Percentiles rank a stretch among this genome's conserved stretches.
phyloP scores from a whole-genome alignment of 75 land plant species.

The Selaginella moellendorffii region DNA sequence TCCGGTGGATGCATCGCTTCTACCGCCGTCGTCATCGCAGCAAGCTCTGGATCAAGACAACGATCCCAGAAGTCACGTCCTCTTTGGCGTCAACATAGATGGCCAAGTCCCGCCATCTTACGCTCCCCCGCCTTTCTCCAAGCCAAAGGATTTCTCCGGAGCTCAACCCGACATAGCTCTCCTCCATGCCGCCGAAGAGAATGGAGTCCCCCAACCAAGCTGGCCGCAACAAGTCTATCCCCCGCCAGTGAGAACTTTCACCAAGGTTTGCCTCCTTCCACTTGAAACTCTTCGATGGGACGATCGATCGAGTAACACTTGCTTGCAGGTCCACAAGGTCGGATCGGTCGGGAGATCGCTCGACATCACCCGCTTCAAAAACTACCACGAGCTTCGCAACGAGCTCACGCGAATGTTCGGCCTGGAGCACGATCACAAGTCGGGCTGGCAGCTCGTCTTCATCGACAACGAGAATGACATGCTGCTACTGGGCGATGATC shows the following conservation, averaged over 20 bases:
- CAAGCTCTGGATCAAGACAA: neutral
- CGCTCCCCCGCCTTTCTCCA: neutral
- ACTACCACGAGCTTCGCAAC: conserved; percentile 54
- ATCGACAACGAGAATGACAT: conserved; percentile 79
- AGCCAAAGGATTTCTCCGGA: neutral
- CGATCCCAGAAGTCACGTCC: neutral
- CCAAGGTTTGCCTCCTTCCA: too few relatives aligned
- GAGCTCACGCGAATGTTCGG: conserved; percentile 82
- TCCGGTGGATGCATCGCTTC: too few relatives aligned
- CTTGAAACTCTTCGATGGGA: too few relatives aligned
- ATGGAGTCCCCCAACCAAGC: too few relatives aligned
- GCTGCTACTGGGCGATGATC: conserved; percentile 85
- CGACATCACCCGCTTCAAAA: conserved; percentile 64
- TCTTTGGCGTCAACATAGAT: neutral
- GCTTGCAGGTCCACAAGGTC: conserved; percentile 82
- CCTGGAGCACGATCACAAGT: conserved; percentile 64
- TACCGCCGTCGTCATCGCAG: too few relatives aligned
- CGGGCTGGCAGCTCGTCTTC: conserved; percentile 98
- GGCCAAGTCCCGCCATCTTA: neutral
- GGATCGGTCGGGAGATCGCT: conserved; percentile 98
- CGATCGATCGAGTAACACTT: too few relatives aligned
- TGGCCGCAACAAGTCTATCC: conserved; percentile 36
- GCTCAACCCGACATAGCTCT: too few relatives aligned
- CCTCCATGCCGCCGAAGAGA: too few relatives aligned
- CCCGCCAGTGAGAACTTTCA: conserved; percentile 46